Evolutionary conservation across 352 stramenopile genomes (phyloP), one percentile per base, ranked within the genome.

Genomic region (Phytophthora sp.): DNA sequence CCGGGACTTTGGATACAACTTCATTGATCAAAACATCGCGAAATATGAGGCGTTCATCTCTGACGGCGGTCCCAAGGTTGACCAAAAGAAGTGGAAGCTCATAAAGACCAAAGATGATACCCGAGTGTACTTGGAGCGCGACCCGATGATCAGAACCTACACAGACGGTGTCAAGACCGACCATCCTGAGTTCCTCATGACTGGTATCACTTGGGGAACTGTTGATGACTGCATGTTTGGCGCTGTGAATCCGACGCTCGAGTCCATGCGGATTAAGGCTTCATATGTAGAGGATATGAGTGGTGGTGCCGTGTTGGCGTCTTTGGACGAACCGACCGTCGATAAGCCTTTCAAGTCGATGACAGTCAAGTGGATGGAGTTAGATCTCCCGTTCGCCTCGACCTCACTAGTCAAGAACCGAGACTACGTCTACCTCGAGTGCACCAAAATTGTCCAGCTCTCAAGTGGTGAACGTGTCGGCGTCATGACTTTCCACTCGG

Each of bases 401-500:
- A 74, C 60, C 5, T 56, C 58, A 1, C 37, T 74, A 0, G 54
- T 77, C 5, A 71, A 64, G 31, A 75, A 79, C 42, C 74, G 77
- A 2, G 77, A 87, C 57, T 79, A 74, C 28, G 41, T 87, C 3
- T 84, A 74, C 42, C 35, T 87, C 5, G 72, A 87, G 41, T 68
- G 69, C 38, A 87, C 66, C 0, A 77, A 69, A 15, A 72, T 75
- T 4, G 59, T 74, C 13, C 37, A 43, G 1, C 53, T 78, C 4
- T 57, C 59, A 0, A 70, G 35, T 1, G 74, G 74, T 2, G 75
- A 87, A 42, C 68, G 46, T 11, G 54, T 87, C 7, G 77, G 77
- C 12, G 79, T 76, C 48, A 70, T 83, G 62, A 48, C 79, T 9
- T 51, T 78, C 49, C 81, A 90, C 58, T 88, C 78, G 17, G 65